Base-by-base conservation (phyloP, 2,329 filamentous ascomycete species). In the Microsporum canis region DNA sequence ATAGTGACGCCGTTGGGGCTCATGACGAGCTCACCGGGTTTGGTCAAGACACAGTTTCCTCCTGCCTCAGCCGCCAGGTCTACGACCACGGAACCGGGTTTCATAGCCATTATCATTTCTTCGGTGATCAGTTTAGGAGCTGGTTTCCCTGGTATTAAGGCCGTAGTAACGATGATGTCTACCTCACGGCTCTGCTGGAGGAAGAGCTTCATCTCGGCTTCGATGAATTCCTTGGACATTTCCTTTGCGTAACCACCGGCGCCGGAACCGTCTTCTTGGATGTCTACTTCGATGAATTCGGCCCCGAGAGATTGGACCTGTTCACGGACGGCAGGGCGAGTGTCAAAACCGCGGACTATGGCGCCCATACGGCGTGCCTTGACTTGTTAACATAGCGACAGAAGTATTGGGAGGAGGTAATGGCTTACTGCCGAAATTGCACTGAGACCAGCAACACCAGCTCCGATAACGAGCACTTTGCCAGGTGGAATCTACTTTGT, bases 211-310 rank as follows among this genome's bases (percentile, higher is more conserved):
- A 95, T 95, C 72, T 96, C 89, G 4, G 90, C 90, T 63, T 90
- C 89, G 71, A 94, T 90, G 69, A 95, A 96, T 66, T 92, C 90
- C 69, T 92, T 91, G 60, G 89, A 94, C 90, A 95, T 95, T 70
- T 91, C 89, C 70, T 95, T 95, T 59, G 89, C 89, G 69, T 96
- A 96, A 14, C 91, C 91, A 33, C 91, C 90, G 6, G 88, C 85
- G 1, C 89, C 90, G 10, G 87, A 85, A 1, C 91, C 91, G 63
- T 94, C 89, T 74, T 96, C 91, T 66, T 92, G 73, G 27, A 95
- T 79, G 12, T 89, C 87, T 27, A 95, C 90, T 73, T 95, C 89
- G 66, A 95, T 83, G 68, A 95, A 95, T 69, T 95, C 91, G 17
- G 90, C 91, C 31, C 91, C 91, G 0, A 95, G 82, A 3, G 89